These are phyloP conservation scores for Pelargonium citronellum DNA, from an alignment of 441 rosid species.

Conservation along the genomic window DNA sequence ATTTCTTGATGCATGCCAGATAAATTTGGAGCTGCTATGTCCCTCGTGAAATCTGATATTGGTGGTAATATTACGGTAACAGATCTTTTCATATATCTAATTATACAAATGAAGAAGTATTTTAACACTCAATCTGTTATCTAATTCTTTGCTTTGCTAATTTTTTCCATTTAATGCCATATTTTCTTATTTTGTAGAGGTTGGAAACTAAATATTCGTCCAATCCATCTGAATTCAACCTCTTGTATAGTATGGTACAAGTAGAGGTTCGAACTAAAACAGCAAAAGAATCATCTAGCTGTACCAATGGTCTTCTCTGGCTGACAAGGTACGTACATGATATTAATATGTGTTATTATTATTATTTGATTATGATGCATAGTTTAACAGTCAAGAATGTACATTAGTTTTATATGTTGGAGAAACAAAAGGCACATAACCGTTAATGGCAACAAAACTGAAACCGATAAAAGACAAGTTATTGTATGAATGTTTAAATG, in stretches of 20 bases:
- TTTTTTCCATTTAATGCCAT: background rate
- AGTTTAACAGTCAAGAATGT: background rate
- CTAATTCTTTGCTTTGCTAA: too few species aligned
- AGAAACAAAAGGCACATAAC: background rate
- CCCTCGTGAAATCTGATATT: conserved; percentile 76
- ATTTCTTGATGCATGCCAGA: conserved; percentile 41
- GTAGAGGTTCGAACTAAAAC: conserved; percentile 69
- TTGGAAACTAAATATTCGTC: conserved; percentile 66
- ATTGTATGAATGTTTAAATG: too few species aligned
- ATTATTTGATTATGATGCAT: too few species aligned
- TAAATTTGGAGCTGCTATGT: conserved; percentile 84
- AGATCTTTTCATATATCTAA: background rate
- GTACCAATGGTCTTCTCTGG: conserved; percentile 95
- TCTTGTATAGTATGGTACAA: conserved; percentile 66
- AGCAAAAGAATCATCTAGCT: conserved; percentile 75
- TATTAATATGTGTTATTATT: too few species aligned
- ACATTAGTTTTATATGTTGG: background rate
- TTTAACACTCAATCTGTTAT: background rate
- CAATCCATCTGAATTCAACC: conserved; percentile 51
- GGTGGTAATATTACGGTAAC: conserved; percentile 81
- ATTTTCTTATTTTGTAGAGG: conserved; percentile 37
- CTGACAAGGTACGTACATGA: conserved; percentile 52
- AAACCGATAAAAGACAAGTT: too few species aligned
- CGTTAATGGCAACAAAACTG: too few species aligned
- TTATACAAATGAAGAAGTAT: background rate